Conservation (phyloP, 306 rosid species). For the Vigna mungo region DNA sequence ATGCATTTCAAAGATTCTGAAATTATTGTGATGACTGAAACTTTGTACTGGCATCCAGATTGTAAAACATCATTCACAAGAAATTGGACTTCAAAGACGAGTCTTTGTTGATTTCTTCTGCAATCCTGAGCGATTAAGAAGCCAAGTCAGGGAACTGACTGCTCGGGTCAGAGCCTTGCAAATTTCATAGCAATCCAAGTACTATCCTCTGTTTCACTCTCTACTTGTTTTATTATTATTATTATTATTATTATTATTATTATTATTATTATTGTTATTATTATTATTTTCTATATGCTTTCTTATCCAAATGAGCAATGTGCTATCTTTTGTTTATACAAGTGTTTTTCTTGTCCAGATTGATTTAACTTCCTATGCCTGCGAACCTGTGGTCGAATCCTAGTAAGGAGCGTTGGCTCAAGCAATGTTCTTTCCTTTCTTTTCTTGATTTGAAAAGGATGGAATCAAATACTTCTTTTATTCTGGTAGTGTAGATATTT, state of each 20-base stretch:
- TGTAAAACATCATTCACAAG: slow-evolving; percentile 91
- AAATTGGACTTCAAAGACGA: slow-evolving; percentile 84
- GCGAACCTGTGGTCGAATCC: background rate
- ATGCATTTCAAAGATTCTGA: slow-evolving; percentile 23
- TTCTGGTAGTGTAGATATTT: slow-evolving; percentile 1
- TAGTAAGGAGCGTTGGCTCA: background rate
- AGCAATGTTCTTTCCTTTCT: background rate
- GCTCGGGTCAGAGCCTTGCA: slow-evolving; percentile 88
- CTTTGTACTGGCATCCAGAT: slow-evolving; percentile 60
- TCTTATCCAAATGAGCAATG: slow-evolving; percentile 15
- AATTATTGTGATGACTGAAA: slow-evolving; percentile 22
- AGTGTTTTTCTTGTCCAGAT: background rate
- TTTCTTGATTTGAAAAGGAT: background rate
- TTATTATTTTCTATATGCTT: background rate
- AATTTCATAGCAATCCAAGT: slow-evolving; percentile 56
- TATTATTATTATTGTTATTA: background rate
- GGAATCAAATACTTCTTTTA: background rate
- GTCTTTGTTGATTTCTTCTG: slow-evolving; percentile 95
- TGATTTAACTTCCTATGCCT: slow-evolving; percentile 32
- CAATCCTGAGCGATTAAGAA: slow-evolving; percentile 89
- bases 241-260: background rate
- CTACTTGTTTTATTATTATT: background rate
- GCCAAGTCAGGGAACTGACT: slow-evolving; percentile 84
- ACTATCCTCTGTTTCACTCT: background rate
- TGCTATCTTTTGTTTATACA: background rate